Conservation (phyloP, 305 asterid species). For the Fraxinus greggii region DNA sequence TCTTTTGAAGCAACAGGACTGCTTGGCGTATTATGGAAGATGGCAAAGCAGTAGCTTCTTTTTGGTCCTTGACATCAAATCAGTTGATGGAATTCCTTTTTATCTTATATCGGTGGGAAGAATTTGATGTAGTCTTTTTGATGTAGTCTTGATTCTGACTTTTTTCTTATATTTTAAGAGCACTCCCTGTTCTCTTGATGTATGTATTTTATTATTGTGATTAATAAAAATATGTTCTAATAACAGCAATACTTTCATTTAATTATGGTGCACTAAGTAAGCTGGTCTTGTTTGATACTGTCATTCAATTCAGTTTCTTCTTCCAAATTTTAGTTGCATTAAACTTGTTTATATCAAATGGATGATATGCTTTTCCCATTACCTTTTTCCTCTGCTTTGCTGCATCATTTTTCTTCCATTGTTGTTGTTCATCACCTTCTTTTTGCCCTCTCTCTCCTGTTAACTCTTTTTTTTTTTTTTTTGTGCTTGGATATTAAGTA, state of each 20-base stretch:
- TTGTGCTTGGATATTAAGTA: slow-evolving; percentile 5
- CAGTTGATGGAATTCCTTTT: background rate
- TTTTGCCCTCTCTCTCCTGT: background rate
- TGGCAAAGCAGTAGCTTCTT: background rate
- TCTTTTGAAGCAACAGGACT: background rate
- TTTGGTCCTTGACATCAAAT: background rate
- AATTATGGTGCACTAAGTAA: background rate
- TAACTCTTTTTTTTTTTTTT: too few species aligned
- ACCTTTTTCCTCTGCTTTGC: slow-evolving; percentile 7
- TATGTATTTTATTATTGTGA: background rate
- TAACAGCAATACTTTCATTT: background rate
- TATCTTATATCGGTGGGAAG: background rate
- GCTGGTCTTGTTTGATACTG: background rate
- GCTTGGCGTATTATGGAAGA: background rate
- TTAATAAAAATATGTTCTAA: background rate
- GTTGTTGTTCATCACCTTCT: background rate
- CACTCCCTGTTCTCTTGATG: background rate
- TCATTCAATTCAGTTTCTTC: background rate
- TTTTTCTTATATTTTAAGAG: background rate
- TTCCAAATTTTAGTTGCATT: background rate
- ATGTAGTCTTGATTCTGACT: background rate
- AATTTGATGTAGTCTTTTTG: background rate
- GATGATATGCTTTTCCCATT: background rate
- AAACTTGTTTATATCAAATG: background rate
- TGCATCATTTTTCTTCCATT: background rate